Evolutionary conservation across 257 asterid genomes (phyloP).

Genomic region (Anisodus acutangulus): DNA sequence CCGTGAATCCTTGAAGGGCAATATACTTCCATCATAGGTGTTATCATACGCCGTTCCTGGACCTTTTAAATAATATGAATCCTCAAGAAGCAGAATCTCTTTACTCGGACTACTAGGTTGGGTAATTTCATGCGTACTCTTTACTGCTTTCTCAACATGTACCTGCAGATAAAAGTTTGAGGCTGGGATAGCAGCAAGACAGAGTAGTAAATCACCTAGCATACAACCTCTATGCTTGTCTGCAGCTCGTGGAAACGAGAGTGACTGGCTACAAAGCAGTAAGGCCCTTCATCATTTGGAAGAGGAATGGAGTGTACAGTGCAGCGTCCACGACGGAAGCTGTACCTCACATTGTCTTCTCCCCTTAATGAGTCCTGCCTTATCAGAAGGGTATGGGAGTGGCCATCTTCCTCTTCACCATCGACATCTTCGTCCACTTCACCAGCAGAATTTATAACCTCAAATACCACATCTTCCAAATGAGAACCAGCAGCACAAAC

Average conservation of each 20-base stretch:
- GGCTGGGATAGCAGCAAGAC: neutral
- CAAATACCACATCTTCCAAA: conserved; percentile 59
- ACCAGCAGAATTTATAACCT: conserved; percentile 54
- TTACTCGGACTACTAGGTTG: conserved; percentile 26
- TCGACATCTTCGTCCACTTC: conserved; percentile 56
- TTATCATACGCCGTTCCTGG: conserved; percentile 31
- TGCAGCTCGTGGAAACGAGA: conserved; percentile 60
- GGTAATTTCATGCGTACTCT: conserved; percentile 21
- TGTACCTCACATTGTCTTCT: conserved; percentile 51
- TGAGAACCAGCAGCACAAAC: conserved; percentile 54
- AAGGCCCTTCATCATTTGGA: conserved; percentile 50
- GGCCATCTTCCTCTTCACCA: conserved; percentile 54
- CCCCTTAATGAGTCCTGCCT: conserved; percentile 46
- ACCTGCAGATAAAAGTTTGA: conserved; percentile 41
- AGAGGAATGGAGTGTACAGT: conserved; percentile 58
- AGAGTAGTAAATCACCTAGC: neutral
- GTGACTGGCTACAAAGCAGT: conserved; percentile 56
- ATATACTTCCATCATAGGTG: conserved; percentile 14
- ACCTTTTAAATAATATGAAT: conserved; percentile 30
- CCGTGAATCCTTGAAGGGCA: conserved; percentile 14
- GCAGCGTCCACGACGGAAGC: conserved; percentile 62
- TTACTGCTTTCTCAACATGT: conserved; percentile 38
- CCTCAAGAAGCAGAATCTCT: conserved; percentile 18
- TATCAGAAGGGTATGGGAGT: conserved; percentile 53
- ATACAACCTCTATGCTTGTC: conserved; percentile 54